phyloP scores from a whole-genome alignment of 108 stramenopile species.

The Nitzschia sp. region DNA sequence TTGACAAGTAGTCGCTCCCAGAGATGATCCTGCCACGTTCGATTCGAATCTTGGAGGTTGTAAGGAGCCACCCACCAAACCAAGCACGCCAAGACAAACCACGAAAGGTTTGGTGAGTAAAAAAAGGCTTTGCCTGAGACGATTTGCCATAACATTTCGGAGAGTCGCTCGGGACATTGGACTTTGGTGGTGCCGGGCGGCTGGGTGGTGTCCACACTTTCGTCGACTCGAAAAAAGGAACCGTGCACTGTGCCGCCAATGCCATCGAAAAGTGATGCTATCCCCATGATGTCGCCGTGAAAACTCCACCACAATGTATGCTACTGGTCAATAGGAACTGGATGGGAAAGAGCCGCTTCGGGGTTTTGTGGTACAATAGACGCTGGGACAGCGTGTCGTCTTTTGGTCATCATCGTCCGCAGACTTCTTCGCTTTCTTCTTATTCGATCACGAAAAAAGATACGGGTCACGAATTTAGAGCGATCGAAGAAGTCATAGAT shows the following conservation, averaged over 20 bases:
- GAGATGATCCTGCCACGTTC: background rate
- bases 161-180: background rate
- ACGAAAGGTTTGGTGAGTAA: slow-evolving; percentile 26
- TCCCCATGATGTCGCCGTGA: too few relatives aligned
- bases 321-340: too few relatives aligned
- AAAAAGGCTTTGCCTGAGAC: slow-evolving; percentile 12
- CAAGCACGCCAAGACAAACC: slow-evolving; percentile 21
- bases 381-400: too few relatives aligned
- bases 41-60: background rate
- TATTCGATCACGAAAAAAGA: too few relatives aligned
- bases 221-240: slow-evolving; percentile 18
- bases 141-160: background rate
- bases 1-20: slow-evolving; percentile 15
- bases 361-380: too few relatives aligned
- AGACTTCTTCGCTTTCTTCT: too few relatives aligned
- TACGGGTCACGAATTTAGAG: too few relatives aligned
- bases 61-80: slow-evolving; percentile 21
- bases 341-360: too few relatives aligned
- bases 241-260: slow-evolving; percentile 19
- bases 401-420: too few relatives aligned
- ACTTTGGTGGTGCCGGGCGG: slow-evolving; percentile 14
- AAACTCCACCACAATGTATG: too few relatives aligned
- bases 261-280: background rate
- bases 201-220: slow-evolving; percentile 5
- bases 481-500: too few relatives aligned